Evolutionary conservation across 2,329 filamentous ascomycete species (phyloP), one percentile per base, ranked within the genome.

Genomic region (Aureobasidium leucospermi): DNA sequence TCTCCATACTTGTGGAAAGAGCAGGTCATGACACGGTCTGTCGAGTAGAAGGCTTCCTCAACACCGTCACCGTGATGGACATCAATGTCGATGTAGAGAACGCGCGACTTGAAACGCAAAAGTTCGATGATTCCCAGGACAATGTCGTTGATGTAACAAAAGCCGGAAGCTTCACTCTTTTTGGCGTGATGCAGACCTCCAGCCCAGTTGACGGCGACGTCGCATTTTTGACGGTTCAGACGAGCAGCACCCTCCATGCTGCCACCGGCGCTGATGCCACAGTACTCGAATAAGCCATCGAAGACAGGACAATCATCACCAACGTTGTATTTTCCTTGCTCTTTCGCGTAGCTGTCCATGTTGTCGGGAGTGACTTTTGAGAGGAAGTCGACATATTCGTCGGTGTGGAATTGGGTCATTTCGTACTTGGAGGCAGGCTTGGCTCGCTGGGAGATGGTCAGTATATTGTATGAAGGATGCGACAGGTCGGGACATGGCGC

Each of bases 341-440:
- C 94, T 67, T 92, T 89, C 66, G 87, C 83, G 70, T 90, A 97
- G 65, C 83, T 84, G 67, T 99, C 95, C 90, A 97, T 97, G 72
- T 99, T 99, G 77, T 99, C 94, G 1, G 94, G 95, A 0, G 94
- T 97, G 59, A 99, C 94, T 68, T 95, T 96, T 63, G 84, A 83
- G 45, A 88, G 76, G 69, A 88, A 88, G 60, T 88, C 85, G 69
- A 88, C 85, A 70, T 88, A 88, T 65, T 88, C 85, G 71, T 87
- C 85, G 8, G 85, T 87, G 71, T 88, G 85, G 70, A 87, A 88
- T 70, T 87, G 85, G 63, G 84, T 86, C 85, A 88, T 87, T 69
- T 88, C 85, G 70, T 84, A 85, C 67, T 84, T 85, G 49, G 83
- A 85, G 7, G 85, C 78, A 23, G 68, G 68, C 56, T 71, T 71